These are phyloP conservation scores for Trichoderma sp. DNA, from an alignment of 2,329 filamentous ascomycete genomes.

Conservation along the genomic window DNA sequence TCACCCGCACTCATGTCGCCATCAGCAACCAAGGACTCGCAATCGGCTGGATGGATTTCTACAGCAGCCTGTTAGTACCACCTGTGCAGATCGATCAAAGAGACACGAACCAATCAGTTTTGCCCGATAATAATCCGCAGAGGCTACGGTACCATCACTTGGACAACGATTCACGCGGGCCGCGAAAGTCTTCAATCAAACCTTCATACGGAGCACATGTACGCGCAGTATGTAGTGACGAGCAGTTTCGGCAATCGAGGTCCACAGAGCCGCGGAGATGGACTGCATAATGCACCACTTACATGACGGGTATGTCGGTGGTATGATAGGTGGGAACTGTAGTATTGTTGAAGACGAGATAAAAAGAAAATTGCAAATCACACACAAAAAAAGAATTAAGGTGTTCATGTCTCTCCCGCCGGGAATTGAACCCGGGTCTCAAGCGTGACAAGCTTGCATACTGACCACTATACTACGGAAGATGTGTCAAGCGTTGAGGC, in stretches of 20 bases:
- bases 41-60: constrained; percentile 19
- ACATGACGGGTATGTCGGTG: not conserved
- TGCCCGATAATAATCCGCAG: not conserved
- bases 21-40: constrained; percentile 19
- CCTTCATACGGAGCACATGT: not conserved
- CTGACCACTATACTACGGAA: constrained; percentile 28
- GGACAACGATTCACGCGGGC: not conserved
- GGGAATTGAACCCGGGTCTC: constrained; percentile 27
- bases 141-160: not conserved
- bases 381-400: too few relatives aligned
- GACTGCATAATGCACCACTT: constrained; percentile 3
- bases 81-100: not conserved
- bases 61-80: not conserved
- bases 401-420: constrained; percentile 15
- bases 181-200: not conserved
- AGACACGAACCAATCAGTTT: not conserved
- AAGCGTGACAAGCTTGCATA: constrained; percentile 28
- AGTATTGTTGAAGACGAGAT: not conserved
- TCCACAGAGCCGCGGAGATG: not conserved
- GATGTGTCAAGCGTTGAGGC: constrained; percentile 4
- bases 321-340: not conserved
- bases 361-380: too few relatives aligned
- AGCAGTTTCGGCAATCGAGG: not conserved
- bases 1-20: constrained; percentile 25
- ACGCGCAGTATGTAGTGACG: not conserved